Conservation (phyloP, 352 stramenopile genomes). For the Aphanomyces euteiches region DNA sequence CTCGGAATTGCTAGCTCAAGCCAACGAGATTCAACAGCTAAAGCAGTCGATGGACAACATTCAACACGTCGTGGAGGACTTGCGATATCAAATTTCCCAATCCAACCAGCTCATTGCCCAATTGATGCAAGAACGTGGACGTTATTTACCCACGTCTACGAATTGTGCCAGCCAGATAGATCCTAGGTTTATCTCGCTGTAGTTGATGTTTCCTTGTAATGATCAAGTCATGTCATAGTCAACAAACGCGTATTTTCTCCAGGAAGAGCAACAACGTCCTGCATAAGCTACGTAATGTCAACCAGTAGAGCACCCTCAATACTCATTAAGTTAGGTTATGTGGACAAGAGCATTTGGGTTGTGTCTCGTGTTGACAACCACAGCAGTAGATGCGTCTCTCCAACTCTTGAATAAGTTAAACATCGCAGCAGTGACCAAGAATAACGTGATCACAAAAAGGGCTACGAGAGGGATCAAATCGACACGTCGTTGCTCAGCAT, state of each 20-base stretch:
- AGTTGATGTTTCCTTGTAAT: too few relatives aligned
- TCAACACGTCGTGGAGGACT: neutral
- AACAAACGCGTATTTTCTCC: too few relatives aligned
- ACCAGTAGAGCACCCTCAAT: too few relatives aligned
- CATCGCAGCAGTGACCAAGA: neutral
- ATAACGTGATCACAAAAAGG: neutral
- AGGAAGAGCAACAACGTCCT: too few relatives aligned
- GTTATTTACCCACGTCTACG: neutral
- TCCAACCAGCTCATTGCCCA: slow-evolving; percentile 2
- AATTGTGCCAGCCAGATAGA: too few relatives aligned
- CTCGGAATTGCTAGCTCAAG: too few relatives aligned
- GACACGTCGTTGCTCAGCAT: neutral
- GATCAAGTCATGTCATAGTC: too few relatives aligned
- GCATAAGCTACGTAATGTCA: too few relatives aligned
- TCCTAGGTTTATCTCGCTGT: too few relatives aligned
- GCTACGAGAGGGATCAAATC: neutral
- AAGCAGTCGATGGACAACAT: neutral
- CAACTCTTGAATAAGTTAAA: neutral
- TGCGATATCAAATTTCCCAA: neutral
- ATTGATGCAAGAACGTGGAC: neutral
- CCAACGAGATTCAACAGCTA: neutral
- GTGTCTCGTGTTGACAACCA: neutral
- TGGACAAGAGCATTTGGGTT: neutral
- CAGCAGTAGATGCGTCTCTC: neutral
- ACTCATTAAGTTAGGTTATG: too few relatives aligned